phyloP scores from a whole-genome alignment of 345 rosid species.

The Moricandia moricandioides region DNA sequence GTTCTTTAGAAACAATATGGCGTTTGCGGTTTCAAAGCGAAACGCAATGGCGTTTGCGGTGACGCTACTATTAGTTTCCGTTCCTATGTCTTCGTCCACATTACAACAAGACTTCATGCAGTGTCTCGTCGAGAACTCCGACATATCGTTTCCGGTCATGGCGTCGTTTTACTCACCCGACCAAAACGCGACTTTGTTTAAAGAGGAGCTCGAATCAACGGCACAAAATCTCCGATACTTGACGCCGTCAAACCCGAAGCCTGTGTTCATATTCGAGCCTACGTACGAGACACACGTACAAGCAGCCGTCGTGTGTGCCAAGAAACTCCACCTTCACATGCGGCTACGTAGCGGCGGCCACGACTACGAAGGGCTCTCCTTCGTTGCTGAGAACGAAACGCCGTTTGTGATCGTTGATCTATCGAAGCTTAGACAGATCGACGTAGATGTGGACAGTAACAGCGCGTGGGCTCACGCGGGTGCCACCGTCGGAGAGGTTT shows the following conservation, averaged over 20 bases:
- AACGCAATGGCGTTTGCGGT: slow-evolving; percentile 17
- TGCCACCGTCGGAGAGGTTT: slow-evolving; percentile 67
- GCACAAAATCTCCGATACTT: slow-evolving; percentile 60
- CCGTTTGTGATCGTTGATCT: slow-evolving; percentile 65
- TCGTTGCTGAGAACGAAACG: slow-evolving; percentile 45
- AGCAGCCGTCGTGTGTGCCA: slow-evolving; percentile 61
- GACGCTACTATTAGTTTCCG: slow-evolving; percentile 17
- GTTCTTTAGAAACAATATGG: slow-evolving; percentile 9
- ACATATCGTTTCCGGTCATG: slow-evolving; percentile 36
- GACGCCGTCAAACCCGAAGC: slow-evolving; percentile 51
- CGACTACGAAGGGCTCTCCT: slow-evolving; percentile 70
- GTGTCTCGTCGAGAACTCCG: slow-evolving; percentile 47
- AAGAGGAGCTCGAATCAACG: slow-evolving; percentile 42
- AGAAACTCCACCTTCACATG: slow-evolving; percentile 45
- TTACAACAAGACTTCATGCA: slow-evolving; percentile 45
- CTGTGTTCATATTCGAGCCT: slow-evolving; percentile 62
- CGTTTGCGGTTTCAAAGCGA: slow-evolving; percentile 14
- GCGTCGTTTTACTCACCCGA: slow-evolving; percentile 39
- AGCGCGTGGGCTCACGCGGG: slow-evolving; percentile 79
- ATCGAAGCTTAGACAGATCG: slow-evolving; percentile 47
- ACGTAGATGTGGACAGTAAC: slow-evolving; percentile 46
- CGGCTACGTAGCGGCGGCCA: slow-evolving; percentile 73
- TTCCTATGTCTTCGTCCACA: slow-evolving; percentile 23
- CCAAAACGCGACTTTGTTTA: slow-evolving; percentile 45
- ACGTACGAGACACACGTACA: slow-evolving; percentile 59